Evolutionary conservation across 2,329 filamentous ascomycete species (phyloP), one percentile per base, ranked within the genome.

Genomic region (Aureobasidium subglaciale): DNA sequence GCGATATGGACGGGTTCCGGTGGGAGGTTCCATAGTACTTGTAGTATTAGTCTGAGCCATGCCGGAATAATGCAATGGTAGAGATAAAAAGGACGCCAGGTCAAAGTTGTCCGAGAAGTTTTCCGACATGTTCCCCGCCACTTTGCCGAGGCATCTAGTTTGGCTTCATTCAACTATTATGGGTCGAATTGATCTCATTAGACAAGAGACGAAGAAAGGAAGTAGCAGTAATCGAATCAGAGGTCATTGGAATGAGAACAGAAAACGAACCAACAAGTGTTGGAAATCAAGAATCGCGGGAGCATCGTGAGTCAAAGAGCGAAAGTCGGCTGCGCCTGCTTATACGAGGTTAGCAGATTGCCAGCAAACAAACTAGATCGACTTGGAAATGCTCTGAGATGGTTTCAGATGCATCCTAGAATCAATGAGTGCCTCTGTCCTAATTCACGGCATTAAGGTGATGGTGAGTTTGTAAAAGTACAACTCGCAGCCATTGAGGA

Each of bases 1-100:
- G 37, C 71, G 70, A 58, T 73, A 73, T 18, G 71, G 71, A 56
- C 72, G 37, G 15, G 48, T 52, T 8, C 48, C 37, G 5, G 35
- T 11, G 5, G 48, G 48, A 41, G 48, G 48, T 2, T 52, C 48
- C 48, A 52, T 52, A 9, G 16, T 9, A 20, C 20, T n/a, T n/a
- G n/a, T 29, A 22, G 34, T 3, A 25, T 20, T 22, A 6, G 29
- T n/a, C 27, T 35, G 20, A 15, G 45, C 45, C 32, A 24, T 24
- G 24, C 15, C 27, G 13, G 18, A 11, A 22, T 40, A 24, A 22
- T 37, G 34, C n/a, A 38, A 38, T 29, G 46, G 16, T 13, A n/a
- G 30, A 29, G 34, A 22, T 9, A 9, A 16, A 11, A 50, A n/a
- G 20, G 25, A 40, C 7, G 20, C n/a, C 18, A 29, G n/a, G 34